Evolutionary conservation across 148 eudicot genomes (phyloP).

Genomic region (Silene latifolia): DNA sequence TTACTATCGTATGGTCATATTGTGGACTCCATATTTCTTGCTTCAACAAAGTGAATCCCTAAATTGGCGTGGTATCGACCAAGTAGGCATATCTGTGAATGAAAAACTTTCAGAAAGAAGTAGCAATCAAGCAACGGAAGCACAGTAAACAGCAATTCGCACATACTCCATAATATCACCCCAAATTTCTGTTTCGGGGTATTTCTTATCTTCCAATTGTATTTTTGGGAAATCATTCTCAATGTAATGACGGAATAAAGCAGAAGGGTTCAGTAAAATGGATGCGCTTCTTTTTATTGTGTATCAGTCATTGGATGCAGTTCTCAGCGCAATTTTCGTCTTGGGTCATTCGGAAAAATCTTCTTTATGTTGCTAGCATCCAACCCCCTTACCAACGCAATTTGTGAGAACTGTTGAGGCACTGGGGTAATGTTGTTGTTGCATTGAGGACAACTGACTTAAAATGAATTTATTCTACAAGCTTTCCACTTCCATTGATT

Average conservation of each 20-base stretch:
- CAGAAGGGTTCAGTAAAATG: too few species aligned
- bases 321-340: too few species aligned
- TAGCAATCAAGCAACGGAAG: not conserved
- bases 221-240: too few species aligned
- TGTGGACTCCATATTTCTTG: slow-evolving; percentile 4
- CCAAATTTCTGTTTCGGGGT: not conserved
- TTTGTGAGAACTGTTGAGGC: too few species aligned
- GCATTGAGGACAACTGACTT: not conserved
- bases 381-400: too few species aligned
- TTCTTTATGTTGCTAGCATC: too few species aligned
- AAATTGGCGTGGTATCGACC: not conserved
- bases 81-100: not conserved
- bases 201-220: too few species aligned
- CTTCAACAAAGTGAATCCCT: slow-evolving; percentile 4
- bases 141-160: not conserved
- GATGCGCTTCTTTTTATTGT: too few species aligned
- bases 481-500: not conserved
- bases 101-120: not conserved
- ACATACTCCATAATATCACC: not conserved
- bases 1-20: slow-evolving; percentile 12
- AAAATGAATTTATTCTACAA: not conserved
- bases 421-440: too few species aligned
- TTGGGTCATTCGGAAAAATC: too few species aligned
- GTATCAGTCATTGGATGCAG: too few species aligned
- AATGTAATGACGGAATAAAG: too few species aligned